These are phyloP conservation scores for Lipomyces oligophaga DNA, from an alignment of 805 yeast species.

Conservation along the genomic window DNA sequence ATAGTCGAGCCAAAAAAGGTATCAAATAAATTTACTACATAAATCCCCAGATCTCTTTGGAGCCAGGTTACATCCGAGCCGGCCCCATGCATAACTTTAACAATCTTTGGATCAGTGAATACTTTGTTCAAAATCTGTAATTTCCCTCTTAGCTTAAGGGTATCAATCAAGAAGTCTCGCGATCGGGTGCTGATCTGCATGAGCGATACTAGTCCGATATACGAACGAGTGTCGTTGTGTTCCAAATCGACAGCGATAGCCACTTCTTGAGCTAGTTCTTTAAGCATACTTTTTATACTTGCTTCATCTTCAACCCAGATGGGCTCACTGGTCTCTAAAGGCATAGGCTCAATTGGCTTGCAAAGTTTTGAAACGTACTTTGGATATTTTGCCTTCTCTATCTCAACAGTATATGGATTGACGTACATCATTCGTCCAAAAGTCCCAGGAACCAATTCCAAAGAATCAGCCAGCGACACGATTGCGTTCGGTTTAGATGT, in stretches of 20 bases:
- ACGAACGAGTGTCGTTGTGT: slow-evolving; percentile 89
- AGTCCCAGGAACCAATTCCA: slow-evolving; percentile 32
- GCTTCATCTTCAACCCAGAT: slow-evolving; percentile 67
- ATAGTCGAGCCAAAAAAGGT: slow-evolving; percentile 84
- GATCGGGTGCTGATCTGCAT: slow-evolving; percentile 86
- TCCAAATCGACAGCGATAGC: slow-evolving; percentile 93
- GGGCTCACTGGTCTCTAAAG: slow-evolving; percentile 58
- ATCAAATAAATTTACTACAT: slow-evolving; percentile 84
- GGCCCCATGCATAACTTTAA: slow-evolving; percentile 94
- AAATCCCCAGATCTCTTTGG: slow-evolving; percentile 90
- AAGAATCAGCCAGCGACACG: slow-evolving; percentile 53
- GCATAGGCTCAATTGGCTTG: slow-evolving; percentile 48
- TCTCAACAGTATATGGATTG: slow-evolving; percentile 9
- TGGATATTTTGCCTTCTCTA: slow-evolving; percentile 7
- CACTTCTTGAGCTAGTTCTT: slow-evolving; percentile 46
- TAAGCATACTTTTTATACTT: slow-evolving; percentile 52
- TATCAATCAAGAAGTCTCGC: slow-evolving; percentile 85
- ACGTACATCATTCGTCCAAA: slow-evolving; percentile 13
- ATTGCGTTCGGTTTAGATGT: slow-evolving; percentile 65
- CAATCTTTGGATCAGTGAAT: slow-evolving; percentile 73
- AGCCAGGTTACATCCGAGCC: slow-evolving; percentile 96
- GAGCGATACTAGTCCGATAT: slow-evolving; percentile 82
- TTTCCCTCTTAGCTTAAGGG: slow-evolving; percentile 72
- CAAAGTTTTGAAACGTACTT: slow-evolving; percentile 1
- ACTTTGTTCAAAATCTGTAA: slow-evolving; percentile 62